A percentile compares a stretch with the other conserved stretches of the same genome.
Evolutionary conservation across 306 rosid genomes (phyloP).

Genomic region (Trichosanthes cucumerina): DNA sequence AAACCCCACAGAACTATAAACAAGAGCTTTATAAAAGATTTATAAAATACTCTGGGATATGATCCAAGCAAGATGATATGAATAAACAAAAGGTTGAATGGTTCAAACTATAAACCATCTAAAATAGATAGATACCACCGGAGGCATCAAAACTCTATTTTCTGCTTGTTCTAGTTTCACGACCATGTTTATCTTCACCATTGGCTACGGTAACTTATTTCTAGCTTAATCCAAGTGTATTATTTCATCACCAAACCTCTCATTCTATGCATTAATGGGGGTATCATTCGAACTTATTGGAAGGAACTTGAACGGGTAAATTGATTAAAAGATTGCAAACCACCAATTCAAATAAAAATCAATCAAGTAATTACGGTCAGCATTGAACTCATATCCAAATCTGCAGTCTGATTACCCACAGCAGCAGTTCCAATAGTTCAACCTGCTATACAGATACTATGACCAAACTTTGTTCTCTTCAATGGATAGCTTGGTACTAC

Average conservation of each 20-base stretch:
- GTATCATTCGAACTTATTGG: background rate
- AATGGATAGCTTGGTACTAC: background rate
- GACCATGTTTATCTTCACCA: background rate
- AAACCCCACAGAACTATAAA: background rate
- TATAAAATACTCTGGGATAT: background rate
- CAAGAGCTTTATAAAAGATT: background rate
- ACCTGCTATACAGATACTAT: background rate
- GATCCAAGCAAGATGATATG: conserved; percentile 2
- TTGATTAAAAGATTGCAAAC: background rate
- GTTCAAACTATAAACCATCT: background rate
- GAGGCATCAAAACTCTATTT: background rate
- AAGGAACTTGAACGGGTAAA: background rate
- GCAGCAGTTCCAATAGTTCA: background rate
- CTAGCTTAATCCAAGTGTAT: background rate
- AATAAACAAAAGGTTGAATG: background rate
- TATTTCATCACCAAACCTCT: background rate
- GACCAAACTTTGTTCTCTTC: background rate
- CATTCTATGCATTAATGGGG: background rate
- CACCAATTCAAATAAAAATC: background rate
- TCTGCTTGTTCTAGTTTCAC: background rate
- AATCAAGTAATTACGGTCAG: background rate
- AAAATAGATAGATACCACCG: background rate
- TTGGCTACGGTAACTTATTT: background rate
- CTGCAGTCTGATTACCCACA: background rate
- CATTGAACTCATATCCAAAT: background rate